Conservation (phyloP, 306 rosid genomes). For the Cucumis melo region DNA sequence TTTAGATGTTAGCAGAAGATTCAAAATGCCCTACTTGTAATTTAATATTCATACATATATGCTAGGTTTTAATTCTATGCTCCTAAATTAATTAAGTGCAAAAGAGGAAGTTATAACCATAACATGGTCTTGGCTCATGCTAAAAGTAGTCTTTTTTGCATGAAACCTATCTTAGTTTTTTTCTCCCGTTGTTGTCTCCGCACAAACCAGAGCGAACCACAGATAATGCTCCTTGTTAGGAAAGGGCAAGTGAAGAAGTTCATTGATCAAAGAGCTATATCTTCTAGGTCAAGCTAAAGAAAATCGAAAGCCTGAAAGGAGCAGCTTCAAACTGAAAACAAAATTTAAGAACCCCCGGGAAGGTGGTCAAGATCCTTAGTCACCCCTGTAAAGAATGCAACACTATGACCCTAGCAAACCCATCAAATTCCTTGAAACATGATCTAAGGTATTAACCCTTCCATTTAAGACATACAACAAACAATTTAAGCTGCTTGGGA, state of each 20-base stretch:
- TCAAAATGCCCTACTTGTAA: too few species aligned
- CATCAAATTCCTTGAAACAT: not conserved
- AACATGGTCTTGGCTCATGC: too few species aligned
- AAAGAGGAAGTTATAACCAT: too few species aligned
- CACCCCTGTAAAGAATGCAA: not conserved
- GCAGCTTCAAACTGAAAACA: not conserved
- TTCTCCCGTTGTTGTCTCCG: too few species aligned
- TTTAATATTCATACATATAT: too few species aligned
- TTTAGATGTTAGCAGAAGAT: too few species aligned
- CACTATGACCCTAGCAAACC: not conserved
- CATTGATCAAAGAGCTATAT: not conserved
- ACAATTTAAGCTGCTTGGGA: not conserved
- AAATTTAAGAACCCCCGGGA: not conserved
- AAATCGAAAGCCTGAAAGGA: not conserved
- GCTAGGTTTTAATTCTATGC: too few species aligned
- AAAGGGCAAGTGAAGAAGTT: not conserved
- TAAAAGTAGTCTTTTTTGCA: too few species aligned
- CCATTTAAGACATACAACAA: not conserved
- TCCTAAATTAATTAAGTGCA: too few species aligned
- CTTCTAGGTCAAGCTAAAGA: not conserved
- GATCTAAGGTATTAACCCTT: not conserved
- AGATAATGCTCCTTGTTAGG: not conserved
- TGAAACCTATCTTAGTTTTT: too few species aligned
- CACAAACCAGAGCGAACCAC: not conserved
- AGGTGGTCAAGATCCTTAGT: not conserved